Evolutionary conservation across 2,329 filamentous ascomycete species (phyloP).

Genomic region (Ophiostoma himal-ulmi): DNA sequence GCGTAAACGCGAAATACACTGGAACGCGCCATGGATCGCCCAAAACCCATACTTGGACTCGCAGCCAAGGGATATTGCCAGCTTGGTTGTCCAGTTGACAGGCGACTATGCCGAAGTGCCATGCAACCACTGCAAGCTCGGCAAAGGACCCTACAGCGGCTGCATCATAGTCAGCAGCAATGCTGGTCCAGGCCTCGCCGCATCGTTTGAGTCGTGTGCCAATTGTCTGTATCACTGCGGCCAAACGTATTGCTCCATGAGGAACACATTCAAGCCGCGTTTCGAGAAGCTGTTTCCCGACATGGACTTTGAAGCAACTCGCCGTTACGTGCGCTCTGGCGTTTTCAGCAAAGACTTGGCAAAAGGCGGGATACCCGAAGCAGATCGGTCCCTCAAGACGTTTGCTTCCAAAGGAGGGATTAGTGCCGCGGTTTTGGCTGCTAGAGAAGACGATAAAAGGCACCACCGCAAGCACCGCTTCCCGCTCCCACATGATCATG

Average conservation of each 20-base stretch:
- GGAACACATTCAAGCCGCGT: constrained; percentile 20
- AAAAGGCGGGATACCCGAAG: background rate
- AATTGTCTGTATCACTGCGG: constrained; percentile 32
- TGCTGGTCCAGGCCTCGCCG: constrained; percentile 20
- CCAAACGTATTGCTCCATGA: constrained; percentile 28
- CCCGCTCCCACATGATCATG: background rate
- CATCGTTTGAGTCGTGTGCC: constrained; percentile 27
- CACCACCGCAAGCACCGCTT: background rate
- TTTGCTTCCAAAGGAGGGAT: background rate
- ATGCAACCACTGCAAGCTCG: constrained; percentile 29
- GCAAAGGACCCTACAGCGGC: constrained; percentile 30
- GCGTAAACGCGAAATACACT: constrained; percentile 30
- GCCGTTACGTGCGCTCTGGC: constrained; percentile 11
- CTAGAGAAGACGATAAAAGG: background rate
- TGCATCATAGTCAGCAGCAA: constrained; percentile 29
- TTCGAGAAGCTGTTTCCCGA: constrained; percentile 21
- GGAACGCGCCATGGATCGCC: constrained; percentile 29
- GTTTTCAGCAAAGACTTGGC: background rate
- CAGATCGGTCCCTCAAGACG: background rate
- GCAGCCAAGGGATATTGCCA: constrained; percentile 30
- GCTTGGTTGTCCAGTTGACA: constrained; percentile 32
- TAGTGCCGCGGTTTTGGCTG: background rate
- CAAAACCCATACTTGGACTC: constrained; percentile 27
- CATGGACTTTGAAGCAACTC: constrained; percentile 13
- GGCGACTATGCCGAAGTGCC: constrained; percentile 29